Evolutionary conservation across 805 yeast species (phyloP).

Genomic region (Hanseniaspora hatyaiensis): DNA sequence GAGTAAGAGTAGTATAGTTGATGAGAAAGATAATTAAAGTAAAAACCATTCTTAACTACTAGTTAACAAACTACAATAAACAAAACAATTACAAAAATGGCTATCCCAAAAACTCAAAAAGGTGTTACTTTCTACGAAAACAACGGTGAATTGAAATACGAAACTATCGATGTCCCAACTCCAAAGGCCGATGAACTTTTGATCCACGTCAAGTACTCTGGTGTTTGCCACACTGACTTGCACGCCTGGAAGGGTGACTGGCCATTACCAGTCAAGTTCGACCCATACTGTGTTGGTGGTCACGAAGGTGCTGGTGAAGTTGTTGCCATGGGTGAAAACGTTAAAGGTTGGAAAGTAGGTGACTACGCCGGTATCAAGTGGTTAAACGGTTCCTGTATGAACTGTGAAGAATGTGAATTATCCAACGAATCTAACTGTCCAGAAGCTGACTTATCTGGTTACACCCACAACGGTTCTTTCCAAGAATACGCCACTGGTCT

Average conservation of each 20-base stretch:
- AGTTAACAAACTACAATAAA: too few species aligned
- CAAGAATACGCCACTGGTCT: slow-evolving; percentile 57
- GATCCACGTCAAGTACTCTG: slow-evolving; percentile 73
- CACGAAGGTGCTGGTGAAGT: slow-evolving; percentile 68
- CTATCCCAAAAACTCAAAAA: slow-evolving; percentile 56
- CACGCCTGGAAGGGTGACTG: slow-evolving; percentile 94
- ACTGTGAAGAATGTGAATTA: slow-evolving; percentile 52
- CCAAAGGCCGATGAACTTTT: slow-evolving; percentile 70
- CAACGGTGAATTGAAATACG: slow-evolving; percentile 53
- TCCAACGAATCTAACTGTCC: slow-evolving; percentile 56
- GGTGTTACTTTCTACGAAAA: slow-evolving; percentile 57
- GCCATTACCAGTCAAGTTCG: slow-evolving; percentile 46
- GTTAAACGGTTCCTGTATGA: slow-evolving; percentile 56
- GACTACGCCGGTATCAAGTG: slow-evolving; percentile 59
- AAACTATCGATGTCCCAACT: slow-evolving; percentile 66
- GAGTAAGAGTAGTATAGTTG: too few species aligned
- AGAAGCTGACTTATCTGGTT: slow-evolving; percentile 59
- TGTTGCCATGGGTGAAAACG: slow-evolving; percentile 50
- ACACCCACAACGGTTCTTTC: slow-evolving; percentile 61
- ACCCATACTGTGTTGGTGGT: slow-evolving; percentile 58
- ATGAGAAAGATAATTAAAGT: too few species aligned
- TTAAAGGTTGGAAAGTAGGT: slow-evolving; percentile 49
- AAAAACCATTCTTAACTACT: too few species aligned
- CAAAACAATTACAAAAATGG: slow-evolving; percentile 19
- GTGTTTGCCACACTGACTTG: slow-evolving; percentile 88